These are phyloP conservation scores for Phytophthora parvispora DNA, from an alignment of 352 stramenopile genomes.

Conservation along the genomic window DNA sequence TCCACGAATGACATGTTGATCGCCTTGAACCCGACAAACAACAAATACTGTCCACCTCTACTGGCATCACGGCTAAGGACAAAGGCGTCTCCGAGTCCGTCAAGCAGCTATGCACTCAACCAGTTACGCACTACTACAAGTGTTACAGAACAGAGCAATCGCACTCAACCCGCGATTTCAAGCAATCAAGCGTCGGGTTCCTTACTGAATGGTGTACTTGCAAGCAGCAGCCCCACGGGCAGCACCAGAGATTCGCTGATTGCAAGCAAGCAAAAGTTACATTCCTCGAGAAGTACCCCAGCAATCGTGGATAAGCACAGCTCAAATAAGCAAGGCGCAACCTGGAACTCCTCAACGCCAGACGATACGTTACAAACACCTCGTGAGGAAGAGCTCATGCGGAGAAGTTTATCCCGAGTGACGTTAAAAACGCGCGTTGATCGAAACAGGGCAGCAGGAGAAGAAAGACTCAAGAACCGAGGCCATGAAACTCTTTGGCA, in stretches of 20 bases:
- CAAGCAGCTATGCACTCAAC: not conserved
- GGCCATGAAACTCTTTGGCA: conserved; percentile 8
- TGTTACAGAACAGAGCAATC: not conserved
- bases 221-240: not conserved
- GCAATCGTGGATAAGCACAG: conserved; percentile 14
- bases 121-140: not conserved
- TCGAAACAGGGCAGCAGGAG: conserved; percentile 41
- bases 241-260: not conserved
- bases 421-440: conserved; percentile 64
- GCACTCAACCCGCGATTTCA: not conserved
- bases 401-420: conserved; percentile 70
- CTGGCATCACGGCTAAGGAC: conserved; percentile 56
- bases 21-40: conserved; percentile 52
- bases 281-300: conserved; percentile 21
- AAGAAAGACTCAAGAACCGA: conserved; percentile 32
- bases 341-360: conserved; percentile 1
- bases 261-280: conserved; percentile 7
- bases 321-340: not conserved
- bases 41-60: conserved; percentile 68
- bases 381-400: conserved; percentile 58
- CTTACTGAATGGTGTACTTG: not conserved
- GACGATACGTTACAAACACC: conserved; percentile 15
- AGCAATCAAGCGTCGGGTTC: conserved; percentile 14
- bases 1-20: conserved; percentile 54
- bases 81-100: not conserved